Evolutionary conservation across 164 flowering plant species (phyloP).

Genomic region (Aristolochia contorta): DNA sequence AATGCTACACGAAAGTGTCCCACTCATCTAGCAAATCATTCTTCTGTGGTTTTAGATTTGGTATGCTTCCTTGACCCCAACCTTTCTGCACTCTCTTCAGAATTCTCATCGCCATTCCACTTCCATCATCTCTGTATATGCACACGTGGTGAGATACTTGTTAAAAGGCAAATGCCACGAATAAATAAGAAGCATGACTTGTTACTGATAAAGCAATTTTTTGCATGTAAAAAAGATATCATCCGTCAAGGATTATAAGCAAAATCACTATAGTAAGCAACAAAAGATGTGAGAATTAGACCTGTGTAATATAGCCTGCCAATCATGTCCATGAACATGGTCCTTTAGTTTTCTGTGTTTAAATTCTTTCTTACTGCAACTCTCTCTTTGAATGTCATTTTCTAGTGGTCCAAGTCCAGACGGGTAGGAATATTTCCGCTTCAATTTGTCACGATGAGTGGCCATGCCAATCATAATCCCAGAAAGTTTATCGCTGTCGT

Average conservation of each 20-base stretch:
- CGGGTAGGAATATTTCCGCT: not conserved
- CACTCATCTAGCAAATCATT: conserved; percentile 37
- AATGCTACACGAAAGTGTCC: conserved; percentile 5
- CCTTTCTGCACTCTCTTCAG: conserved; percentile 68
- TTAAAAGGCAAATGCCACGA: not conserved
- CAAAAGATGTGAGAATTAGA: conserved; percentile 15
- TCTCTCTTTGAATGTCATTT: conserved; percentile 16
- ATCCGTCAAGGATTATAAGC: not conserved
- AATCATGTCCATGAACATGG: conserved; percentile 25
- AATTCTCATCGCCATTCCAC: conserved; percentile 55
- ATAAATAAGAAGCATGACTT: not conserved
- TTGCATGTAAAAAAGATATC: not conserved
- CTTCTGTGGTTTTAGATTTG: conserved; percentile 33
- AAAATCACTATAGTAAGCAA: not conserved
- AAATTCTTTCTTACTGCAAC: conserved; percentile 12
- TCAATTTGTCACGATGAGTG: conserved; percentile 14
- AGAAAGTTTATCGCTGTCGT: conserved; percentile 63
- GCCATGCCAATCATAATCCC: conserved; percentile 79
- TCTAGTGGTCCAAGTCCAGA: conserved; percentile 18
- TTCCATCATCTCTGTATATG: conserved; percentile 74
- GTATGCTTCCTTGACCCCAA: conserved; percentile 73
- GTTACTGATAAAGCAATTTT: conserved; percentile 1
- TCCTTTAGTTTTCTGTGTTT: conserved; percentile 17
- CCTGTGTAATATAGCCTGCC: conserved; percentile 71
- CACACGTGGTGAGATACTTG: not conserved